Conservation (phyloP, 1,284 basidiomycete genomes). For the Cutaneotrichosporon daszewskae region DNA sequence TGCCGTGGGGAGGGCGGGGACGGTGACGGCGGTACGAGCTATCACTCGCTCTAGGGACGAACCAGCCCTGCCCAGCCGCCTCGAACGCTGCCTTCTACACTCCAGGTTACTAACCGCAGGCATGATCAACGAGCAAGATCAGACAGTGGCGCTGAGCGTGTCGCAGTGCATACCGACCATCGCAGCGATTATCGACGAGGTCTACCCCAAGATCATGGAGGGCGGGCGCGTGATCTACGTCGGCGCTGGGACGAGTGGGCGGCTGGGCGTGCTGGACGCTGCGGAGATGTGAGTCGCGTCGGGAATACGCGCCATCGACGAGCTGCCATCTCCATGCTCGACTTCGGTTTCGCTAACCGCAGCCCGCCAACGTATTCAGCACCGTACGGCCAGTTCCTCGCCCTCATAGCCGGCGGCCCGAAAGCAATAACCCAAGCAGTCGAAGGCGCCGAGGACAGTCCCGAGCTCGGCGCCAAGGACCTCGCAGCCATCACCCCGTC, state of each 20-base stretch:
- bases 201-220: slow-evolving; percentile 9
- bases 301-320: too few species aligned
- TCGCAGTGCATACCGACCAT: slow-evolving; percentile 11
- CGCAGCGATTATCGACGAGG: slow-evolving; percentile 15
- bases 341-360: not conserved
- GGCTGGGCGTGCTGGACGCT: slow-evolving; percentile 23
- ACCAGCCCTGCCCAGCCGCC: not conserved
- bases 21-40: too few species aligned
- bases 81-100: too few species aligned
- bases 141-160: slow-evolving; percentile 15
- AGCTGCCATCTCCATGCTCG: not conserved
- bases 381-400: slow-evolving; percentile 15
- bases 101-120: slow-evolving; percentile 4
- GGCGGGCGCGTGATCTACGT: slow-evolving; percentile 23
- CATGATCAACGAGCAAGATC: slow-evolving; percentile 22
- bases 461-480: slow-evolving; percentile 7
- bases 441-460: slow-evolving; percentile 22
- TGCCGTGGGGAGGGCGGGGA: too few species aligned
- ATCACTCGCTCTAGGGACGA: too few species aligned
- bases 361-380: slow-evolving; percentile 23
- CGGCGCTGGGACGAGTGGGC: slow-evolving; percentile 19
- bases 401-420: slow-evolving; percentile 19
- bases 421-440: slow-evolving; percentile 15
- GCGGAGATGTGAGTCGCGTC: slow-evolving; percentile 16
- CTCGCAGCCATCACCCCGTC: slow-evolving; percentile 10